Percentiles rank a stretch among this genome's conserved stretches.
These are phyloP conservation scores for Backusella westeae DNA, from an alignment of 192 early-diverging fungal species.

Conservation along the genomic window DNA sequence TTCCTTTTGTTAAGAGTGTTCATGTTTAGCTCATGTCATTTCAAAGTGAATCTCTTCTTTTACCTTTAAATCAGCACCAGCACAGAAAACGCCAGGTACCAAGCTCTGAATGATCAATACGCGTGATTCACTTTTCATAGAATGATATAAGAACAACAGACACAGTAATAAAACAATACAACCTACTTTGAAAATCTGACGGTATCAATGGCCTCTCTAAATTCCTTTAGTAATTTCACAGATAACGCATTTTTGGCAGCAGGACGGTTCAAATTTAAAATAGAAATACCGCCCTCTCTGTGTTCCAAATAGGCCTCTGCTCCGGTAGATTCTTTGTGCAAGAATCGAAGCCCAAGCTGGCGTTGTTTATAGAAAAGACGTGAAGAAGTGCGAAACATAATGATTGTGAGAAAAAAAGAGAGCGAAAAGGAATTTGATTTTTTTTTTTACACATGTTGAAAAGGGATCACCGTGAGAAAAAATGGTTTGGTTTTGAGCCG, in stretches of 20 bases:
- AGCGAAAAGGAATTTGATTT: background rate
- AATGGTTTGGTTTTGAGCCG: background rate
- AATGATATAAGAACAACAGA: background rate
- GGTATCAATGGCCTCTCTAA: conserved; percentile 61
- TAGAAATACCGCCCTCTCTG: conserved; percentile 64
- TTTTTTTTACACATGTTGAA: background rate
- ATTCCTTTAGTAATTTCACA: conserved; percentile 65
- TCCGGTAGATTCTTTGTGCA: background rate
- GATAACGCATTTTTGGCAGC: conserved; percentile 90
- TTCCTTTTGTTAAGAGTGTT: conserved; percentile 51
- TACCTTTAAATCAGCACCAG: conserved; percentile 94
- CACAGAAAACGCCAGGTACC: conserved; percentile 86
- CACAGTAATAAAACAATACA: background rate
- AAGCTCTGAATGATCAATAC: conserved; percentile 80
- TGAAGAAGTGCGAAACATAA: background rate
- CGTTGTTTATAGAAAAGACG: background rate
- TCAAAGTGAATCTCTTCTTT: background rate
- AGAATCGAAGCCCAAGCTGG: background rate
- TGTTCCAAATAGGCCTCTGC: conserved; percentile 43
- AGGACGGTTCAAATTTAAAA: conserved; percentile 83
- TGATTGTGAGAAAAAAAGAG: background rate
- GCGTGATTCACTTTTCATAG: conserved; percentile 49
- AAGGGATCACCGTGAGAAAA: background rate
- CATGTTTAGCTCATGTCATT: background rate
- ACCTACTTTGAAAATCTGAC: conserved; percentile 64